phyloP scores from a whole-genome alignment of 75 land plant species.

The Chamaecyparis obtusa region DNA sequence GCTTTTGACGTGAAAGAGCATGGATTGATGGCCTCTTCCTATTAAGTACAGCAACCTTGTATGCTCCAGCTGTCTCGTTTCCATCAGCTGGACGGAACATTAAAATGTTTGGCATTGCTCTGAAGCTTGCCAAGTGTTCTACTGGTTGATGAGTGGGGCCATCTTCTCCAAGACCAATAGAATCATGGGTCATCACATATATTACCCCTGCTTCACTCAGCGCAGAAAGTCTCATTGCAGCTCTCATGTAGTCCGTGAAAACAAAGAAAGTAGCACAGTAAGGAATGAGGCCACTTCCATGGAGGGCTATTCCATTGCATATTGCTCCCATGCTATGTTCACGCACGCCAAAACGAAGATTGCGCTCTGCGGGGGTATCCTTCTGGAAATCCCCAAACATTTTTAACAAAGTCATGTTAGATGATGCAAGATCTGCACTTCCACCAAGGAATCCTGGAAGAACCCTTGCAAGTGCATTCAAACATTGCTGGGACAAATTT shows the following conservation, averaged over 20 bases:
- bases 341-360: constrained; percentile 74
- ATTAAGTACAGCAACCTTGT: constrained; percentile 66
- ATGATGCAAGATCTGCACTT: constrained; percentile 85
- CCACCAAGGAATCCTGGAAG: constrained; percentile 87
- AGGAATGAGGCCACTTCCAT: constrained; percentile 70
- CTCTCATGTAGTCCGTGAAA: constrained; percentile 87
- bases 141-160: constrained; percentile 93
- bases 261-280: constrained; percentile 87
- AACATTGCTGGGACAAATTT: constrained; percentile 57
- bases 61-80: constrained; percentile 84
- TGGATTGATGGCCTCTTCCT: constrained; percentile 59
- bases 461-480: constrained; percentile 67
- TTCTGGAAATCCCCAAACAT: constrained; percentile 83
- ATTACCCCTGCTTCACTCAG: constrained; percentile 74
- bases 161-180: constrained; percentile 92
- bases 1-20: constrained; percentile 84
- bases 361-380: constrained; percentile 66
- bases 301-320: constrained; percentile 71
- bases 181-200: constrained; percentile 94
- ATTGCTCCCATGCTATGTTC: constrained; percentile 91
- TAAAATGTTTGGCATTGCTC: constrained; percentile 84
- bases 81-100: constrained; percentile 86
- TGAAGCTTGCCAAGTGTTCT: constrained; percentile 75
- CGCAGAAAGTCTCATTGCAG: constrained; percentile 75
- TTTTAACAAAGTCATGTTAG: constrained; percentile 85